Percentiles rank a stretch among this genome's conserved stretches.
Conservation (phyloP, 176 grass and related monocot genomes). For the Ampelocalamus luodianensis region DNA sequence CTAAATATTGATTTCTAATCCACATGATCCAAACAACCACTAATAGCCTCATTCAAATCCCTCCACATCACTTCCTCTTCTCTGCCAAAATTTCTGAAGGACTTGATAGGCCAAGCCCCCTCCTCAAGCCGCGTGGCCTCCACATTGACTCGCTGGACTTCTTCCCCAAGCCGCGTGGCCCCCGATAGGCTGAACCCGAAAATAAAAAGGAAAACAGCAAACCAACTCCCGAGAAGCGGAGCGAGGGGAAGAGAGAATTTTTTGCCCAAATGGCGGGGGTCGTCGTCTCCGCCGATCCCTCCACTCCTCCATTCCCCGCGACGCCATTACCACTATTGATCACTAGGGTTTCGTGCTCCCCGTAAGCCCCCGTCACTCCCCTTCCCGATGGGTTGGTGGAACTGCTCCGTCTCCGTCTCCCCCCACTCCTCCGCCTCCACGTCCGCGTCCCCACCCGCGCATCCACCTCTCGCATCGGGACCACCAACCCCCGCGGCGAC, state of each 20-base stretch:
- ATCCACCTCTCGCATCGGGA: conserved; percentile 42
- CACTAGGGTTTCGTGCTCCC: conserved; percentile 48
- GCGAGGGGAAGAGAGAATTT: conserved; percentile 11
- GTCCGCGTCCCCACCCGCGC: conserved; percentile 49
- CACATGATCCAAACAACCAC: too few relatives aligned
- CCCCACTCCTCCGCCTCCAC: conserved; percentile 33
- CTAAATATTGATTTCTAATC: too few relatives aligned
- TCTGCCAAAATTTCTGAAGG: too few relatives aligned
- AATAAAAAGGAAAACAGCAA: conserved; percentile 1
- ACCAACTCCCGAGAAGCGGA: conserved; percentile 32
- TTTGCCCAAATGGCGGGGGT: conserved; percentile 52
- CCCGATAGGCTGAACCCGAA: background rate
- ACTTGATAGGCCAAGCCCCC: too few relatives aligned
- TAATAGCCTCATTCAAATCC: too few relatives aligned
- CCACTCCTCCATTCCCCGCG: background rate
- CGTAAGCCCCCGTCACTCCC: background rate
- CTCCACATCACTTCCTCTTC: too few relatives aligned
- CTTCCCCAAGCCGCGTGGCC: conserved; percentile 44
- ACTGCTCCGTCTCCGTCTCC: conserved; percentile 37
- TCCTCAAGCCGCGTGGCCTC: too few relatives aligned
- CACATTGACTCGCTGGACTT: too few relatives aligned
- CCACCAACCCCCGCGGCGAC: conserved; percentile 29
- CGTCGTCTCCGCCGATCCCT: conserved; percentile 53
- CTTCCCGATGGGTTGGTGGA: conserved; percentile 64
- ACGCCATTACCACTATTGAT: conserved; percentile 42